Base-by-base conservation (phyloP, 495 filamentous ascomycete species). In the Acidiella bohemica region DNA sequence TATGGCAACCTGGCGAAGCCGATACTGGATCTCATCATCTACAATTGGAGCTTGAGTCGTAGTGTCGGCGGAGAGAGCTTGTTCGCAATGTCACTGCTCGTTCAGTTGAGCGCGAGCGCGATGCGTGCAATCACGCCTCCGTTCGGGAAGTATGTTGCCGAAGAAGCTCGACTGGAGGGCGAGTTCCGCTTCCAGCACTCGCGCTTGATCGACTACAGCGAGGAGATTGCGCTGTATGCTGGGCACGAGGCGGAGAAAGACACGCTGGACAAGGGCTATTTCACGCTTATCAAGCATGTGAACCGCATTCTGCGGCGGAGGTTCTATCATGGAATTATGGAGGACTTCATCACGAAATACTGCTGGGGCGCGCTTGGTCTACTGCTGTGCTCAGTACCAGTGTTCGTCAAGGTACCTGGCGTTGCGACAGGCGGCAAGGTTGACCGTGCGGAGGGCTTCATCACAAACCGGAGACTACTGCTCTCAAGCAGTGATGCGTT, bases 1-100 rank as follows among this genome's bases (percentile, higher is more conserved):
- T 97, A 97, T 64, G 92, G 85, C 27, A 96, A 95, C 55, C 63
- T 97, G n/a, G 92, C 90, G 10, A 97, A 97, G 53, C 90, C 90
- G 0, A 67, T 88, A 2, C 67, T 97, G 9, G 90, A 97, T 53
- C 93, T 97, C 76, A 72, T 78, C 19, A 92, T 97, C 42, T 96
- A 97, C 61, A 96, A 88, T 48, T 88, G 83, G 56, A 84, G 84
- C 2, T 69, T 97, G 3, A 93, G 86, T 1, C 77, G 82, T 52
- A 93, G 80, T 44, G 92, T 97, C 18, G 90, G 90, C 29, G 86
- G 87, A 2, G 90, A 97, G 59, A 87, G 88, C 0, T 67, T 92
- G 21, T 82, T 97, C 50, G 81, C 88, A 56, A 95, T 95, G 88
- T 80, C 80, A 37, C 59, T 96, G 24, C 66, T 96, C 17, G 88